Evolutionary conservation across 192 early-diverging fungal species (phyloP).

Genomic region (Helicostylum pulchrum): DNA sequence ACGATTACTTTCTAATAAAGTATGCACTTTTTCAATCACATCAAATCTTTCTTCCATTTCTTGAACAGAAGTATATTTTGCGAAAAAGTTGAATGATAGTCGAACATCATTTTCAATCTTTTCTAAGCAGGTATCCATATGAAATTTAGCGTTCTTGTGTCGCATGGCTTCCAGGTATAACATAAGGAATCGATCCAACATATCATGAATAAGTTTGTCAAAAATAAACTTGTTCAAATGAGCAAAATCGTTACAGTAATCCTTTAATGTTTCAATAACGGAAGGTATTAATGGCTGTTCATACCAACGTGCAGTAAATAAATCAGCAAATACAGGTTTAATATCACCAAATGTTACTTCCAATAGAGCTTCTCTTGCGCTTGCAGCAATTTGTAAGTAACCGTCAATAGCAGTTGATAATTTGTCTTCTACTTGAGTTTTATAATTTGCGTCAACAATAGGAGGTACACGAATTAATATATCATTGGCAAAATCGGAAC

Average conservation of each 20-base stretch:
- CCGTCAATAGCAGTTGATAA: conserved; percentile 80
- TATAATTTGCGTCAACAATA: conserved; percentile 56
- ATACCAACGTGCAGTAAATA: conserved; percentile 90
- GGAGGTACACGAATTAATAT: conserved; percentile 58
- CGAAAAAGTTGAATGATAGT: conserved; percentile 74
- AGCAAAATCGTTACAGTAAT: conserved; percentile 89
- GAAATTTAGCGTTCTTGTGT: conserved; percentile 75
- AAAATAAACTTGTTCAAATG: conserved; percentile 90
- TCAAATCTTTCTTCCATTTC: conserved; percentile 81
- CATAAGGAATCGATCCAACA: conserved; percentile 82
- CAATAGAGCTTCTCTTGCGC: conserved; percentile 69
- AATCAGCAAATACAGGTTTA: conserved; percentile 63
- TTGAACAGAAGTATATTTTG: conserved; percentile 62
- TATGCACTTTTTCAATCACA: conserved; percentile 76
- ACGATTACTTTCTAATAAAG: conserved; percentile 77
- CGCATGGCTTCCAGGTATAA: conserved; percentile 82
- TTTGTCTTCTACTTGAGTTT: conserved; percentile 58
- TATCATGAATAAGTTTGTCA: conserved; percentile 80
- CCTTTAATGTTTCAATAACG: conserved; percentile 90
- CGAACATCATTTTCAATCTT: conserved; percentile 76
- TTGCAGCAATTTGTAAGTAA: conserved; percentile 85
- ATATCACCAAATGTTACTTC: conserved; percentile 86
- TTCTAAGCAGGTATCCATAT: conserved; percentile 61
- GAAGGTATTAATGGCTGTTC: conserved; percentile 81
- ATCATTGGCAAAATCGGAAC: conserved; percentile 86